phyloP scores from a whole-genome alignment of 2,329 filamentous ascomycete genomes.

The Monilinia fructicola region DNA sequence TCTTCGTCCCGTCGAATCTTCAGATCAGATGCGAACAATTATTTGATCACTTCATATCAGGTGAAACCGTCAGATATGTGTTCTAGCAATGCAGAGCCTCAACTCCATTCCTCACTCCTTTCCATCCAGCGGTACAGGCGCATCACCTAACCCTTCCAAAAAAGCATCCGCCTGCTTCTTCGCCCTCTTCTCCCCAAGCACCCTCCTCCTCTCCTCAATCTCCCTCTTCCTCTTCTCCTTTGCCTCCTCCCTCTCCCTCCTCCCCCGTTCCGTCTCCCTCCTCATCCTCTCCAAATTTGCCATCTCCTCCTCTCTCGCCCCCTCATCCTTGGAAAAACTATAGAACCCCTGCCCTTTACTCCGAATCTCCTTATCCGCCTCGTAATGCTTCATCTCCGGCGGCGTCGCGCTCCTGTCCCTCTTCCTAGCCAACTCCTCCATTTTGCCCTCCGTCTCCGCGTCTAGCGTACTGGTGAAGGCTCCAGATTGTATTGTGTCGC shows the following conservation, averaged over 20 bases:
- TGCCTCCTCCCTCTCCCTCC: slow-evolving; percentile 53
- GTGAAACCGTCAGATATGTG: neutral
- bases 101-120: neutral
- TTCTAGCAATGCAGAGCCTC: no score
- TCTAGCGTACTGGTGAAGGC: slow-evolving; percentile 63
- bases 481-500: slow-evolving; percentile 77
- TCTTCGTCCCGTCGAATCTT: no score
- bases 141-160: slow-evolving; percentile 56
- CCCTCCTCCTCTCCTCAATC: slow-evolving; percentile 57
- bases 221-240: slow-evolving; percentile 59
- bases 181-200: slow-evolving; percentile 51
- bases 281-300: slow-evolving; percentile 62
- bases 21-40: no score
- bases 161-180: slow-evolving; percentile 73
- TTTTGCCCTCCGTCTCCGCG: slow-evolving; percentile 65
- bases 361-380: slow-evolving; percentile 78
- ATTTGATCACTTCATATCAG: neutral
- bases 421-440: slow-evolving; percentile 75
- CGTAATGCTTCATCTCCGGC: slow-evolving; percentile 79
- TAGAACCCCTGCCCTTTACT: slow-evolving; percentile 91
- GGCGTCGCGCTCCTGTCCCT: slow-evolving; percentile 79
- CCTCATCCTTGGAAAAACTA: slow-evolving; percentile 77
- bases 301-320: slow-evolving; percentile 69
- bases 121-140: neutral
- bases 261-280: slow-evolving; percentile 62